Base-by-base conservation (phyloP, 2,329 filamentous ascomycete genomes). In the Madurella mycetomatis region DNA sequence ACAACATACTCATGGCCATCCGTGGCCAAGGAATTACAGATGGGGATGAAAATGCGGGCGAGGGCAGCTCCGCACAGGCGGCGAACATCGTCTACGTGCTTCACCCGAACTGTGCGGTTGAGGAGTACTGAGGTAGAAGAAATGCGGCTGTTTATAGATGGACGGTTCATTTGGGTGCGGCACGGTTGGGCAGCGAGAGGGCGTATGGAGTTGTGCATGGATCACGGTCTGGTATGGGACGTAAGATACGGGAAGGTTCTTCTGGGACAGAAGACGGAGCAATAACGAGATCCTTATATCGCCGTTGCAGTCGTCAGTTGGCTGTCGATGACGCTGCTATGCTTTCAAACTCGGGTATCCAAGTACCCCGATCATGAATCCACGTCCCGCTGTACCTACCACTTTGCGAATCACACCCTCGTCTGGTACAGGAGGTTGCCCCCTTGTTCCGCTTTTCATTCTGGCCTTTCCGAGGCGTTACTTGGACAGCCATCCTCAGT, bases 21-120 rank as follows among this genome's bases (percentile, higher is more conserved):
- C 78, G 84, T 41, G 87, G 80, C 46, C 77, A 85, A 60, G 84
- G 72, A 61, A 81, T 80, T 56, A 69, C 74, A 37, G 78, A 75
- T 13, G 76, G 70, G 12, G 73, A 74, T 5, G 65, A 65, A 40
- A 49, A 70, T 67, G 62, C 73, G 62, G 70, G 75, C 66, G 67
- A 79, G 60, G 73, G 72, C 41, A 69, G 70, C 45, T 73, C 78
- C 18, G 69, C 73, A 15, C 64, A 71, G 18, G 69, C 67, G 11
- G 74, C 74, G n/a, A 77, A 76, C 65, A 76, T 88, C 4, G 81
- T 94, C 49, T 99, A 96, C 68, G 88, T 96, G 25, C 69, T 99
- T 62, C 94, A 99, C 74, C 94, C 94, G 55, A 97, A 97, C 73
- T 95, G 90, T 67, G 89, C 88, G 0, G 79, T 95, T 9, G 92